A percentile compares a stretch with the other conserved stretches of the same genome.
Conservation (phyloP, 73 alveolate genomes). For the Tetrahymena borealis region DNA sequence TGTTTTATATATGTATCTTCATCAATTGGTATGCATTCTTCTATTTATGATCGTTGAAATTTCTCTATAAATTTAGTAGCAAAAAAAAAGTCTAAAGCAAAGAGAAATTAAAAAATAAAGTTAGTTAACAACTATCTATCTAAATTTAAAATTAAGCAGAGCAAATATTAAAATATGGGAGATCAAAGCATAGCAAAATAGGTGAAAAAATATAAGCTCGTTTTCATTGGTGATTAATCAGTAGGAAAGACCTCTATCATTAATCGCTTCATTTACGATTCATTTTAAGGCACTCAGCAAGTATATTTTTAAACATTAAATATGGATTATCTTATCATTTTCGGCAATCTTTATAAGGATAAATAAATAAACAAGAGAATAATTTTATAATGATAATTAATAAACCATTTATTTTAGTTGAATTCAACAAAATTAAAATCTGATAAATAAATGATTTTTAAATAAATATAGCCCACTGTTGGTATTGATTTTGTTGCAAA, state of each 20-base stretch:
- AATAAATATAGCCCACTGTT: slow-evolving; percentile 69
- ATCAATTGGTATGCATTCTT: no score
- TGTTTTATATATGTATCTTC: no score
- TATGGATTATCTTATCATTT: background rate
- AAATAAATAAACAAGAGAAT: background rate
- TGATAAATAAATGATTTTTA: background rate
- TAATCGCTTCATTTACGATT: slow-evolving; percentile 70
- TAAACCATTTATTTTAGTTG: no score
- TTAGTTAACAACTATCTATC: no score
- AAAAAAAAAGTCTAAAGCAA: no score
- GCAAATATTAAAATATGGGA: background rate
- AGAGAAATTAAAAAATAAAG: no score
- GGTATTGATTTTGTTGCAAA: slow-evolving; percentile 93
- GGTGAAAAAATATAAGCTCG: slow-evolving; percentile 63
- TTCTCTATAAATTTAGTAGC: no score
- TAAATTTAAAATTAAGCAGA: background rate
- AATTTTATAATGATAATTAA: background rate
- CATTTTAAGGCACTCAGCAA: slow-evolving; percentile 6
- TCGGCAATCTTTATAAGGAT: background rate
- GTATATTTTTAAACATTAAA: slow-evolving; percentile 21
- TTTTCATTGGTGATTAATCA: slow-evolving; percentile 76
- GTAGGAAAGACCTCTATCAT: slow-evolving; percentile 90
- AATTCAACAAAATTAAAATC: no score
- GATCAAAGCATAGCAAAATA: background rate
- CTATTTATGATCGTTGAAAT: no score